These are phyloP conservation scores for Calocybe gangraenosa DNA, from an alignment of 768 basidiomycete species.

Conservation along the genomic window DNA sequence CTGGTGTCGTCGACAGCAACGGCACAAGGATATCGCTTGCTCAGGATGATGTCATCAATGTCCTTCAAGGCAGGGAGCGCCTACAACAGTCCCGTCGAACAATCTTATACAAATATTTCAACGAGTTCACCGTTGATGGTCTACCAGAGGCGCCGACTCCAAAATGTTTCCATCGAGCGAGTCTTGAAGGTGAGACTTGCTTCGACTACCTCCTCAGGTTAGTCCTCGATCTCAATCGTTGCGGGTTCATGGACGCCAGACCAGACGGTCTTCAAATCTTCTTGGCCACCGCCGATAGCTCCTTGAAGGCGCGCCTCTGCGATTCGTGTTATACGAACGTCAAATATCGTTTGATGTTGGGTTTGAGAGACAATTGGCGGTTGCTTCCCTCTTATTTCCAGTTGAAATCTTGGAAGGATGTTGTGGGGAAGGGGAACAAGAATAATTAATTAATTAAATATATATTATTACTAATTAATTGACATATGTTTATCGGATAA, in stretches of 20 bases:
- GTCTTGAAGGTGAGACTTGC: constrained; percentile 8
- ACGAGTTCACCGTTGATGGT: constrained; percentile 9
- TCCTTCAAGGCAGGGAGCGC: constrained; percentile 16
- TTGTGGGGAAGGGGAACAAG: constrained; percentile 3
- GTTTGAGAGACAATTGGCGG: constrained; percentile 11
- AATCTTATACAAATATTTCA: constrained; percentile 13
- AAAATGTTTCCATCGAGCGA: constrained; percentile 3
- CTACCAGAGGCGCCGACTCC: neutral
- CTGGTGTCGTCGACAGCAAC: constrained; percentile 14
- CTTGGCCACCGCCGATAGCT: neutral
- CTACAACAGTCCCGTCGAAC: constrained; percentile 16
- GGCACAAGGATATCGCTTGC: constrained; percentile 5
- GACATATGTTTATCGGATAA: constrained; percentile 7
- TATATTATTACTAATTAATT: too few species aligned
- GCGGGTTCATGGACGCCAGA: constrained; percentile 11
- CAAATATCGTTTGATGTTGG: constrained; percentile 1
- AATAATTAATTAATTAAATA: too few species aligned
- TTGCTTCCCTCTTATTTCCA: constrained; percentile 9
- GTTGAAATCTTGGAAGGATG: constrained; percentile 4
- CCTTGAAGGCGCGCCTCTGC: constrained; percentile 13
- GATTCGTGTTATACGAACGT: constrained; percentile 8
- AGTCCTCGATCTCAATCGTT: constrained; percentile 6
- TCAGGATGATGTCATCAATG: constrained; percentile 3
- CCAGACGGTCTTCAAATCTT: constrained; percentile 13
- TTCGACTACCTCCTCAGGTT: constrained; percentile 7